Conservation (phyloP, 805 yeast genomes). For the Candida coleopterorum region DNA sequence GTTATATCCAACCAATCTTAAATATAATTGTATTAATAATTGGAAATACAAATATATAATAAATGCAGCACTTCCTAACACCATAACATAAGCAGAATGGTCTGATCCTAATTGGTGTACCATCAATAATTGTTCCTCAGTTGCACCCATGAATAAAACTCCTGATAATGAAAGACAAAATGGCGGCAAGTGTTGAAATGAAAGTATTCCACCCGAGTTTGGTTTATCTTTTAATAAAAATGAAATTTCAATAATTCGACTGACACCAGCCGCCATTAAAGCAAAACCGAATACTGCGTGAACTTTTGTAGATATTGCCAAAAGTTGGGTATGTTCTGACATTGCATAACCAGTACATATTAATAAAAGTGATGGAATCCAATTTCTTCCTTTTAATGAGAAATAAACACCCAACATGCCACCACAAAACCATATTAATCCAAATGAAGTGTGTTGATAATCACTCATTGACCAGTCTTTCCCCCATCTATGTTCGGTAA, state of each 20-base stretch:
- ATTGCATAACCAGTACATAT: constrained; percentile 92
- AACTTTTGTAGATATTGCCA: constrained; percentile 76
- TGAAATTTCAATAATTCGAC: constrained; percentile 74
- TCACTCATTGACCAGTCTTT: constrained; percentile 91
- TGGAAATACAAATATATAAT: constrained; percentile 64
- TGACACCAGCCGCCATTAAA: constrained; percentile 71
- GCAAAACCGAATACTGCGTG: constrained; percentile 83
- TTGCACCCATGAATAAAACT: constrained; percentile 84
- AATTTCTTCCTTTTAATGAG: constrained; percentile 58
- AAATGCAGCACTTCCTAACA: constrained; percentile 69
- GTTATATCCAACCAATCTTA: constrained; percentile 39
- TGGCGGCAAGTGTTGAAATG: constrained; percentile 87
- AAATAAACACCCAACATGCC: constrained; percentile 81
- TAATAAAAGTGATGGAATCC: constrained; percentile 76
- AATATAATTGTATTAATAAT: constrained; percentile 54
- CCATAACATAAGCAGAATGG: constrained; percentile 76
- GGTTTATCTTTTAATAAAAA: constrained; percentile 64
- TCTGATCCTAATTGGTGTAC: constrained; percentile 76
- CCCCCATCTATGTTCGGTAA: constrained; percentile 97
- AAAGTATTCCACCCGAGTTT: constrained; percentile 42
- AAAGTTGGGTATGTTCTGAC: constrained; percentile 81
- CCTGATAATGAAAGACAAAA: constrained; percentile 77
- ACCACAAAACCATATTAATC: constrained; percentile 94
- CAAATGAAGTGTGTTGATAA: constrained; percentile 94
- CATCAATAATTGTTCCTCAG: constrained; percentile 75